Evolutionary conservation across 345 rosid genomes (phyloP).

Genomic region (Brassica carinata): DNA sequence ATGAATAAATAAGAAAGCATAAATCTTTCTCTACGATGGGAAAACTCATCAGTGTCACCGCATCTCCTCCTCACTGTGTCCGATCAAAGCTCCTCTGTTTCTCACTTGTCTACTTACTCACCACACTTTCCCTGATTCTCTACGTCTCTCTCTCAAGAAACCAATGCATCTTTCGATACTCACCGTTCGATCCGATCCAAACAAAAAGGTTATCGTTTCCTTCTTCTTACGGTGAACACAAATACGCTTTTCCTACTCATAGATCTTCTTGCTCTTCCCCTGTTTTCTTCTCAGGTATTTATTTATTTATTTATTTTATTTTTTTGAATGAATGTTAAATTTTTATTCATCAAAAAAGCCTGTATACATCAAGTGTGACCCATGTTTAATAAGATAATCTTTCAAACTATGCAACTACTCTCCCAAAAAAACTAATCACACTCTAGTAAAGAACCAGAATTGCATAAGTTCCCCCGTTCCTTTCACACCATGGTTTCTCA

Average conservation of each 20-base stretch:
- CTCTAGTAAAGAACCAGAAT: too few species aligned
- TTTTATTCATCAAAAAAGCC: too few species aligned
- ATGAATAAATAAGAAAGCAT: constrained; percentile 4
- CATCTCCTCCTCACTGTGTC: constrained; percentile 51
- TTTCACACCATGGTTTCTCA: too few species aligned
- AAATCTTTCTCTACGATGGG: constrained; percentile 28
- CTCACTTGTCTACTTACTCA: constrained; percentile 69
- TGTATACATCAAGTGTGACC: too few species aligned
- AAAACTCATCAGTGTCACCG: constrained; percentile 29
- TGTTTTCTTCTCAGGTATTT: constrained; percentile 45
- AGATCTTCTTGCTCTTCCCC: constrained; percentile 73
- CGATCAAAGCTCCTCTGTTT: constrained; percentile 83
- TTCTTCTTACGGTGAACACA: constrained; percentile 78
- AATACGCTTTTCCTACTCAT: constrained; percentile 73
- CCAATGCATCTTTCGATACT: constrained; percentile 68
- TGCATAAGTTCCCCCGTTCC: too few species aligned
- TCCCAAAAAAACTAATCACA: too few species aligned
- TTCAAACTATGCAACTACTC: too few species aligned
- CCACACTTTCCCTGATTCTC: constrained; percentile 58
- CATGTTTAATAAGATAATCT: too few species aligned
- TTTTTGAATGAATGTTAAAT: too few species aligned
- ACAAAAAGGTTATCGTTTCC: constrained; percentile 74
- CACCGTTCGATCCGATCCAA: constrained; percentile 74
- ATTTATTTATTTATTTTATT: not conserved
- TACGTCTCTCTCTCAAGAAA: constrained; percentile 50